phyloP scores from a whole-genome alignment of 805 yeast species.

The Candida corydali region DNA sequence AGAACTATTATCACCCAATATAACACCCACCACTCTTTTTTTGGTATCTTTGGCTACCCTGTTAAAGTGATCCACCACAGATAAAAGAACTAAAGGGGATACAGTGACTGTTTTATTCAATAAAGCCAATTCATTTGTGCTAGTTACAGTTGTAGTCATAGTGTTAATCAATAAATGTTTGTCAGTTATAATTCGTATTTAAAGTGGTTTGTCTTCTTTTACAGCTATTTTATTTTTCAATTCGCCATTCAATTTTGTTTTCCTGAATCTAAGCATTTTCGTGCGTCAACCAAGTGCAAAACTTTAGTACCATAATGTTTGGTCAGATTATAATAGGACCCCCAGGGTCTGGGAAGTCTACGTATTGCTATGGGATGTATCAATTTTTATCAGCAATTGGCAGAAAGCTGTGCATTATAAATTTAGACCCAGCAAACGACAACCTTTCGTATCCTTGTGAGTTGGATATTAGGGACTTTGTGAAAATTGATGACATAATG shows the following conservation, averaged over 20 bases:
- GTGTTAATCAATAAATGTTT: no score
- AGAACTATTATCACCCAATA: slow-evolving; percentile 72
- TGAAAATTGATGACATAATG: slow-evolving; percentile 77
- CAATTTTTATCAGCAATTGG: slow-evolving; percentile 96
- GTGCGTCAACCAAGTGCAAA: slow-evolving; percentile 6
- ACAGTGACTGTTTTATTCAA: slow-evolving; percentile 68
- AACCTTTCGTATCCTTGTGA: slow-evolving; percentile 64
- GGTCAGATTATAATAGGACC: slow-evolving; percentile 97
- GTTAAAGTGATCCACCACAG: slow-evolving; percentile 94
- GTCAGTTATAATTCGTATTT: no score
- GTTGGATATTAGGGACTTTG: slow-evolving; percentile 72
- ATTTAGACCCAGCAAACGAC: slow-evolving; percentile 92
- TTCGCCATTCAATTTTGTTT: neutral
- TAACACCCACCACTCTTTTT: slow-evolving; percentile 90
- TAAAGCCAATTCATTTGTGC: slow-evolving; percentile 31
- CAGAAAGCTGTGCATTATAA: slow-evolving; percentile 75
- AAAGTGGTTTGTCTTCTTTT: no score
- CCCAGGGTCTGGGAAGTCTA: slow-evolving; percentile 96
- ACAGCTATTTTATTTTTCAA: neutral
- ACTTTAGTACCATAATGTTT: slow-evolving; percentile 50
- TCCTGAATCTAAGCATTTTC: neutral
- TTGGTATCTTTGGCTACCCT: slow-evolving; percentile 67
- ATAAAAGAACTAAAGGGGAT: slow-evolving; percentile 90
- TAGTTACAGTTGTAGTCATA: slow-evolving; percentile 21
- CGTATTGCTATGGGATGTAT: slow-evolving; percentile 87